Base-by-base conservation (phyloP, 1,284 basidiomycete species). In the Cutaneotrichosporon curvatum region DNA sequence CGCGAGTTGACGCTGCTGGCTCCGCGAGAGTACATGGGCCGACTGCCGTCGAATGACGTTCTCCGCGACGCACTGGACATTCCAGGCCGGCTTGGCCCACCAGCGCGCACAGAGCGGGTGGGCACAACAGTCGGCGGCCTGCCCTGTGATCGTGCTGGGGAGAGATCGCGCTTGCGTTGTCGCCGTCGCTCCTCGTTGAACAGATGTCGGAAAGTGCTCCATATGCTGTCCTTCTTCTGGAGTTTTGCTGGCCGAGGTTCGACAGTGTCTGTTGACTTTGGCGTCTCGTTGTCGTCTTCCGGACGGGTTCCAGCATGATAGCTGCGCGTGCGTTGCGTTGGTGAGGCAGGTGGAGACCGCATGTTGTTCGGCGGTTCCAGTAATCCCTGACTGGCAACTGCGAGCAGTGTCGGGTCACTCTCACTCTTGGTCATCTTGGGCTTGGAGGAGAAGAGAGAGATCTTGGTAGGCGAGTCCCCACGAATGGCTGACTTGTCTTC, bases 101-200 rank as follows among this genome's bases (percentile, higher is more conserved):
- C 51, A 2, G 56, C 57, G 19, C 61, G 53, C 7, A 59, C 46
- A 9, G 65, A 63, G 37, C 67, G 59, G 9, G 56, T 58, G 2
- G 65, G 51, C 10, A 66, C 58, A 32, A 68, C 49, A 0, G 64
- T 19, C 8, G 52, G 43, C 2, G 52, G 35, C 32, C 47, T 51
- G 37, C 16, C 31, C 11, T n/a, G 16, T 34, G 32, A 34, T 7
- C 37, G 25, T 10, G 19, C 16, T 18, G 41, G 41, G 14, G 21
- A 15, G 2, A 38, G 25, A n/a, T 59, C 58, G 19, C 59, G 56
- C 48, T 67, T 75, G 3, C 69, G 59, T 28, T 28, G 25, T 33
- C 73, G 69, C 12, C 68, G 65, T 11, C 62, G 57, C 34, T 73
- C 73, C 25, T 75, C 74, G 46, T 72, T 67, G 56, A 75, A 76